Evolutionary conservation across 371 early-diverging fungal species (phyloP), one percentile per base, ranked within the genome.

Genomic region (Fennellomyces sp.): DNA sequence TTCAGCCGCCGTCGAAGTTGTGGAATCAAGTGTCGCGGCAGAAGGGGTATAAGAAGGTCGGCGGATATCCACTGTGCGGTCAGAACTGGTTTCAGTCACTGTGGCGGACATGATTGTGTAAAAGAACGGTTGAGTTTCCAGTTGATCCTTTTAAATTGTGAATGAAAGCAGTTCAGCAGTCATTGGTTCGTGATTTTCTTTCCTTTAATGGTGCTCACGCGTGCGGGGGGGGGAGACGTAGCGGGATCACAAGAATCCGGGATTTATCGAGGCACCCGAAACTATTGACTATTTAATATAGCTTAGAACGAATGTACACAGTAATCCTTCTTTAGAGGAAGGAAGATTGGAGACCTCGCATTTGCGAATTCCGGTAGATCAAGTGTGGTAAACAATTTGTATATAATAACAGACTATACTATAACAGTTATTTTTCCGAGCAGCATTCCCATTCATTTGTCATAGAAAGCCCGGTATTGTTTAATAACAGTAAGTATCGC

Each of bases 71-170:
- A 13, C 35, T 45, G 45, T 5, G 1, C 1, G 21, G 12, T 5
- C 0, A 15, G n/a, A 21, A 0, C 0, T 21, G 8, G 23, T 17
- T 17, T 45, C 45, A 21, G 45, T 45, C n/a, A 25, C n/a, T 45
- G 21, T 45, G n/a, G 41, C 17, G n/a, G 45, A 45, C 45, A 45
- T 45, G 10, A 11, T 1, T 39, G 1, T 5, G 45, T 23, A 23
- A 45, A 45, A n/a, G n/a, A 39, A 45, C 45, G 45, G 23, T 45
- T 11, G 19, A n/a, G 21, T 25, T 12, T 45, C 12, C 45, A 45
- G 45, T 45, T 8, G n/a, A 45, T n/a, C 45, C 45, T 45, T 45
- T 45, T 45, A 45, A 45, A 45, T 45, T n/a, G 45, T 45, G 45
- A 8, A 45, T 25, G n/a, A n/a, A 45, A 21, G n/a, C 45, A 21